Conservation (phyloP, 768 basidiomycete species). For the Gymnopilus dilepis region DNA sequence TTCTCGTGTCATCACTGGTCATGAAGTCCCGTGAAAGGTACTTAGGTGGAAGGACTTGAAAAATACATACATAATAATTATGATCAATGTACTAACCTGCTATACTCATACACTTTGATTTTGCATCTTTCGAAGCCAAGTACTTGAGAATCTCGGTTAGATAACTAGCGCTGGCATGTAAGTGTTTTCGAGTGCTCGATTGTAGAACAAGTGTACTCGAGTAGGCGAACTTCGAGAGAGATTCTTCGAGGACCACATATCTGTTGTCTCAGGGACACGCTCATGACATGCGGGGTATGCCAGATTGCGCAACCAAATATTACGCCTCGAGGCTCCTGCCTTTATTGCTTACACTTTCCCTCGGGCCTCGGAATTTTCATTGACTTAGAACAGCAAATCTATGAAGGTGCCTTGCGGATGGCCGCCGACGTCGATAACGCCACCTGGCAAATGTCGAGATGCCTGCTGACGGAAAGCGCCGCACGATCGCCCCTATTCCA, state of each 20-base stretch:
- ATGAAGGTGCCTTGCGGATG: not conserved
- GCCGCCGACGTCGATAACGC: not conserved
- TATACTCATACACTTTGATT: no score
- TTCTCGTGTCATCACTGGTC: no score
- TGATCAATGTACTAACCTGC: no score
- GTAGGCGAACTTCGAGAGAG: no score
- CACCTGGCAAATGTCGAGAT: not conserved
- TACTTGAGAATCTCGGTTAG: not conserved
- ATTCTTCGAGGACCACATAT: no score
- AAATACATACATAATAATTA: no score
- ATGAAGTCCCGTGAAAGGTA: no score
- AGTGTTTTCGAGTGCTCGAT: no score
- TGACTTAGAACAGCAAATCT: not conserved
- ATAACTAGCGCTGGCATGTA: no score
- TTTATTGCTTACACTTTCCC: not conserved
- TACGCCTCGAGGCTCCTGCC: not conserved
- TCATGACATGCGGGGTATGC: not conserved
- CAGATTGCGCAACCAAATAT: not conserved
- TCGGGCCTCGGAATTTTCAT: conserved; percentile 3
- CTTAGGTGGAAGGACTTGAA: no score
- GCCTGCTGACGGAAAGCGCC: not conserved
- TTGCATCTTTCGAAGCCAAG: no score
- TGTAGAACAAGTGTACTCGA: no score
- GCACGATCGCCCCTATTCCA: not conserved
- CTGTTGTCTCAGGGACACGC: not conserved